phyloP scores from a whole-genome alignment of 2,329 filamentous ascomycete species.

The Talaromyces sp. region DNA sequence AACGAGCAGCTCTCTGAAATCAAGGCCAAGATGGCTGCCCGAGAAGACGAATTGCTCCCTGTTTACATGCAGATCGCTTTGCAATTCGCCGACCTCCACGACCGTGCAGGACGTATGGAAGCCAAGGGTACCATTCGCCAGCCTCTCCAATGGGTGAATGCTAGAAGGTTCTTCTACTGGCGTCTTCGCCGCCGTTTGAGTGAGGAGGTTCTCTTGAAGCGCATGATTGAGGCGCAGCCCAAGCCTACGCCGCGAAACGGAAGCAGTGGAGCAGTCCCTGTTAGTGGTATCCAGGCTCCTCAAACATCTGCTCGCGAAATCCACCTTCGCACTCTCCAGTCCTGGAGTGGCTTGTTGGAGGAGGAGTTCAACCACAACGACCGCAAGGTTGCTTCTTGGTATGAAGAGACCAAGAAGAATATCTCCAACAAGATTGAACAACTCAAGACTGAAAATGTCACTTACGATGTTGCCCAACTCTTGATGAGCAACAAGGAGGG shows the following conservation, averaged over 20 bases:
- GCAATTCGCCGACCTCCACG: slow-evolving; percentile 95
- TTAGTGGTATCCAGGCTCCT: slow-evolving; percentile 28
- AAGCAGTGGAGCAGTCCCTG: slow-evolving; percentile 38
- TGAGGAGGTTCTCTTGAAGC: slow-evolving; percentile 94
- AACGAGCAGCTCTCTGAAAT: slow-evolving; percentile 71
- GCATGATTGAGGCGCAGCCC: slow-evolving; percentile 56
- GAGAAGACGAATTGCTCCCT: slow-evolving; percentile 83
- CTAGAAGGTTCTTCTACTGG: slow-evolving; percentile 99
- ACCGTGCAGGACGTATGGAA: slow-evolving; percentile 95
- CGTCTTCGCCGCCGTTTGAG: slow-evolving; percentile 92
- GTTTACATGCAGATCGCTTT: slow-evolving; percentile 94
- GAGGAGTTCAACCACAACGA: slow-evolving; percentile 74
- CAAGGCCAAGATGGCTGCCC: slow-evolving; percentile 76
- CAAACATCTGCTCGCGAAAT: slow-evolving; percentile 49
- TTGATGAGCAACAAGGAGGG: slow-evolving; percentile 62
- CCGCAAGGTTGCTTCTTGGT: slow-evolving; percentile 83
- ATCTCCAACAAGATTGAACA: slow-evolving; percentile 79
- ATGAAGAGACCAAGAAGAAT: slow-evolving; percentile 84
- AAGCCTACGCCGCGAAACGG: slow-evolving; percentile 28
- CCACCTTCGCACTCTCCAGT: slow-evolving; percentile 70
- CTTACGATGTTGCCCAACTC: slow-evolving; percentile 63
- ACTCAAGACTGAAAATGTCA: slow-evolving; percentile 70
- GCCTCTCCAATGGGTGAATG: slow-evolving; percentile 76
- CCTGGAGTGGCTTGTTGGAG: slow-evolving; percentile 68
- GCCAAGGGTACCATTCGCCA: slow-evolving; percentile 92